Conservation (phyloP, 2,329 filamentous ascomycete species). For the Aspergillus fumigatiaffinis region DNA sequence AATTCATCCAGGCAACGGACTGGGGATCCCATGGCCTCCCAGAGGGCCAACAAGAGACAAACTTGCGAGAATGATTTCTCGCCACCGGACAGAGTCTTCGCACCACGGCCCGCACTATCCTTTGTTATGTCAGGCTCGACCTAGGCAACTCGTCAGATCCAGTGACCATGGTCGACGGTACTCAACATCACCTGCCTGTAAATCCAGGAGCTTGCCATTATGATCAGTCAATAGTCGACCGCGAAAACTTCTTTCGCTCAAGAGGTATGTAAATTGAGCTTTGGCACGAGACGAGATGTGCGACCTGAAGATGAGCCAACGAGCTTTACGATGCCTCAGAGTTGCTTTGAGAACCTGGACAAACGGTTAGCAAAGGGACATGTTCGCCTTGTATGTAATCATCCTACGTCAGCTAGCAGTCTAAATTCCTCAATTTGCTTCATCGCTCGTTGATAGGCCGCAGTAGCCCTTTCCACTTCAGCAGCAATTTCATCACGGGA, state of each 20-base stretch:
- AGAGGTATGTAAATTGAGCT: constrained; percentile 79
- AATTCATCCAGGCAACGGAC: constrained; percentile 96
- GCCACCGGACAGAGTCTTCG: constrained; percentile 89
- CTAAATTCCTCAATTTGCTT: constrained; percentile 37
- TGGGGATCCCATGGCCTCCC: constrained; percentile 97
- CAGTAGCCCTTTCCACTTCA: constrained; percentile 35
- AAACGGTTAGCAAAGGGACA: constrained; percentile 1
- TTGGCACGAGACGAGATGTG: constrained; percentile 83
- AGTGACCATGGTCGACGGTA: background rate
- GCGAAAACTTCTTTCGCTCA: constrained; percentile 84
- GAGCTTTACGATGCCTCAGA: constrained; percentile 63
- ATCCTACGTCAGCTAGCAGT: constrained; percentile 38
- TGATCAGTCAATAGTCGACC: constrained; percentile 79
- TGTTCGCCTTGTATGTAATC: constrained; percentile 1
- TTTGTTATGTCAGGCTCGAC: constrained; percentile 67
- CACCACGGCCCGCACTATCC: constrained; percentile 68
- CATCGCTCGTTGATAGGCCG: constrained; percentile 34
- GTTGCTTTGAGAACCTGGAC: constrained; percentile 54
- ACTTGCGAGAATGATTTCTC: constrained; percentile 98
- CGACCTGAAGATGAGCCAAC: constrained; percentile 78
- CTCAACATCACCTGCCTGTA: constrained; percentile 54
- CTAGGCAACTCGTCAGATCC: constrained; percentile 25
- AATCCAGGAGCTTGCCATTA: constrained; percentile 65
- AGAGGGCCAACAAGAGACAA: constrained; percentile 84
- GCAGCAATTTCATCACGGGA: constrained; percentile 62